Conservation (phyloP, 805 yeast species). For the Candida tibetensis region DNA sequence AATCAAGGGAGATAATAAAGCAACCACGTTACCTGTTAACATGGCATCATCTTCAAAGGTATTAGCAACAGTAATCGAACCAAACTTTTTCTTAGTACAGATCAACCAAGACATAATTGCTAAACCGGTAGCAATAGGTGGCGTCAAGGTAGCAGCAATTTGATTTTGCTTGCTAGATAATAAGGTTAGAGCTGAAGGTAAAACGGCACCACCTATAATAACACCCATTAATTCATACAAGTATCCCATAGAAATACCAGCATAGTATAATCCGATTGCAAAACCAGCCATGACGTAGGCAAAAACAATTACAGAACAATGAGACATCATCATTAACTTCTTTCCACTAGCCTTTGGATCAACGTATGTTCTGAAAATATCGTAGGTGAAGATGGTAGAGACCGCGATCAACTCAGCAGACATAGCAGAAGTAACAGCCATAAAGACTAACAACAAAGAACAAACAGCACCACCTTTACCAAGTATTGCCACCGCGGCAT, state of each 20-base stretch:
- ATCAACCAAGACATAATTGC: slow-evolving; percentile 64
- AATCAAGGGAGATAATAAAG: slow-evolving; percentile 68
- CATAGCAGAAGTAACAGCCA: slow-evolving; percentile 92
- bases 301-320: slow-evolving; percentile 55
- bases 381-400: slow-evolving; percentile 82
- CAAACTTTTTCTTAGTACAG: slow-evolving; percentile 33
- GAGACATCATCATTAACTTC: slow-evolving; percentile 66
- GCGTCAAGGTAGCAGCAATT: slow-evolving; percentile 70
- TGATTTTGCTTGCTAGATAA: slow-evolving; percentile 63
- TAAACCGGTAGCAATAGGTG: slow-evolving; percentile 70
- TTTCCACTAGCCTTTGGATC: slow-evolving; percentile 78
- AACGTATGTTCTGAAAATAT: slow-evolving; percentile 76
- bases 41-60: slow-evolving; percentile 87
- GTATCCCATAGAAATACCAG: slow-evolving; percentile 83
- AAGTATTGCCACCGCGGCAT: slow-evolving; percentile 77
- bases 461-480: slow-evolving; percentile 91
- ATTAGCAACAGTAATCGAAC: slow-evolving; percentile 32
- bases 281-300: slow-evolving; percentile 74
- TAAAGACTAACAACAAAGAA: slow-evolving; percentile 71
- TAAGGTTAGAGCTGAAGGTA: slow-evolving; percentile 68
- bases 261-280: slow-evolving; percentile 77
- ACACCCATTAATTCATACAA: slow-evolving; percentile 87
- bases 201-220: slow-evolving; percentile 81
- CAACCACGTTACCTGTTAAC: slow-evolving; percentile 86
- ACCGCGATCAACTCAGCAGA: slow-evolving; percentile 89